Evolutionary conservation across 257 asterid species (phyloP).

Genomic region (Lycium ferocissimum): DNA sequence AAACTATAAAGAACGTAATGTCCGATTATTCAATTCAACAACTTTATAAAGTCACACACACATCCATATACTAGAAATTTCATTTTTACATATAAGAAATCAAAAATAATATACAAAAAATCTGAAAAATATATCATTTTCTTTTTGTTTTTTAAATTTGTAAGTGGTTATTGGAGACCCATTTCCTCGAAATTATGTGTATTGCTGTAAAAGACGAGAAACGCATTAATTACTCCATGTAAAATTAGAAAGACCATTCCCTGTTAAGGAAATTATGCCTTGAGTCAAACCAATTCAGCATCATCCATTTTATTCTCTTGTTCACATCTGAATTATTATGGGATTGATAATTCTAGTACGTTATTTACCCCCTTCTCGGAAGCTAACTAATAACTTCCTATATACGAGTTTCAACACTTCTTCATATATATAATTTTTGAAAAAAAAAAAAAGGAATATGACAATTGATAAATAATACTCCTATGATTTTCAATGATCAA

Average conservation of each 20-base stretch:
- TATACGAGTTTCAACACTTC: not conserved
- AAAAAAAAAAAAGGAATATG: too few relatives aligned
- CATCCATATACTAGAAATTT: not conserved
- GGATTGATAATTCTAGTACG: not conserved
- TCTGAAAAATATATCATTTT: too few relatives aligned
- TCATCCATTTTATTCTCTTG: constrained; percentile 17
- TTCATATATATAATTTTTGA: not conserved
- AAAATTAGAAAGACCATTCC: not conserved
- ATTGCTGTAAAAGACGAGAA: not conserved
- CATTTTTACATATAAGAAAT: not conserved
- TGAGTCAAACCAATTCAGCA: constrained; percentile 14
- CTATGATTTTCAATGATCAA: too few relatives aligned
- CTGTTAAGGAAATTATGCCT: not conserved
- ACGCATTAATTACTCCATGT: not conserved
- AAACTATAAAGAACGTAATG: not conserved
- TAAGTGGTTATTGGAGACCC: not conserved
- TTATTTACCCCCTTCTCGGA: not conserved
- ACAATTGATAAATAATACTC: too few relatives aligned
- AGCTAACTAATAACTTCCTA: not conserved
- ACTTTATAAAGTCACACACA: not conserved
- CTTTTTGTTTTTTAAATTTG: not conserved
- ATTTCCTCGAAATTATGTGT: not conserved
- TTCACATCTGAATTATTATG: constrained; percentile 15
- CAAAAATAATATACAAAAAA: too few relatives aligned
- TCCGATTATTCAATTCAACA: not conserved